A percentile compares a stretch with the other conserved stretches of the same genome.
Conservation (phyloP, 2,329 filamentous ascomycete genomes). For the Arachnopeziza araneosa region DNA sequence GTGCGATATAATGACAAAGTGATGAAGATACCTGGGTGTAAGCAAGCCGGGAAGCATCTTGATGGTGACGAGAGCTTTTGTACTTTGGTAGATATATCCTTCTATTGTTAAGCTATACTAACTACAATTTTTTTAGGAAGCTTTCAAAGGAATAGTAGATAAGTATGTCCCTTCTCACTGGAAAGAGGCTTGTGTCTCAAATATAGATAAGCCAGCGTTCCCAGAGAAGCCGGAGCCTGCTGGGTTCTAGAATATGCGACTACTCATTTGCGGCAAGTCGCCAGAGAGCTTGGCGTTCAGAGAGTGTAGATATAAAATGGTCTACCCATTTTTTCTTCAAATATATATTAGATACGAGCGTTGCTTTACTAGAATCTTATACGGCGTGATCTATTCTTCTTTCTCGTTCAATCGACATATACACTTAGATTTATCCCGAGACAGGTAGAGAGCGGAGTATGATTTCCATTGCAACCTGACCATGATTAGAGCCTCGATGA, state of each 20-base stretch:
- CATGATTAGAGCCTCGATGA: not conserved
- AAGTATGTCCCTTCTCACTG: conserved; percentile 81
- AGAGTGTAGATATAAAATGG: not conserved
- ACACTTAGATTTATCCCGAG: not conserved
- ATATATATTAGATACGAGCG: not conserved
- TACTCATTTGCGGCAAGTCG: not conserved
- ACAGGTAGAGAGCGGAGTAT: not conserved
- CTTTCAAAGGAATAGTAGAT: conserved; percentile 90
- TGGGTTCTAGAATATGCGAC: conserved; percentile 21
- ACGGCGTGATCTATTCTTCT: too few relatives aligned
- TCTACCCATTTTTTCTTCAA: not conserved
- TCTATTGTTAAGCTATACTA: not conserved
- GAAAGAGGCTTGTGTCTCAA: conserved; percentile 56
- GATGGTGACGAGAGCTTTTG: conserved; percentile 85
- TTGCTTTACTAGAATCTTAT: not conserved
- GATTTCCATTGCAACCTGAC: not conserved
- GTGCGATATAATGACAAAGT: conserved; percentile 85
- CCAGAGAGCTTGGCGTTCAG: not conserved
- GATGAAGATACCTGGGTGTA: conserved; percentile 78
- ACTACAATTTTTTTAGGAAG: conserved; percentile 46
- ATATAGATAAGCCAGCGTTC: conserved; percentile 41
- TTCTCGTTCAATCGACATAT: not conserved
- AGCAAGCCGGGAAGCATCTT: conserved; percentile 70
- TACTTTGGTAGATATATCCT: conserved; percentile 59
- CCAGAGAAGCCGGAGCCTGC: conserved; percentile 27